Evolutionary conservation across 495 filamentous ascomycete genomes (phyloP), one percentile per base, ranked within the genome.

Genomic region (Daldinia caldariorum): DNA sequence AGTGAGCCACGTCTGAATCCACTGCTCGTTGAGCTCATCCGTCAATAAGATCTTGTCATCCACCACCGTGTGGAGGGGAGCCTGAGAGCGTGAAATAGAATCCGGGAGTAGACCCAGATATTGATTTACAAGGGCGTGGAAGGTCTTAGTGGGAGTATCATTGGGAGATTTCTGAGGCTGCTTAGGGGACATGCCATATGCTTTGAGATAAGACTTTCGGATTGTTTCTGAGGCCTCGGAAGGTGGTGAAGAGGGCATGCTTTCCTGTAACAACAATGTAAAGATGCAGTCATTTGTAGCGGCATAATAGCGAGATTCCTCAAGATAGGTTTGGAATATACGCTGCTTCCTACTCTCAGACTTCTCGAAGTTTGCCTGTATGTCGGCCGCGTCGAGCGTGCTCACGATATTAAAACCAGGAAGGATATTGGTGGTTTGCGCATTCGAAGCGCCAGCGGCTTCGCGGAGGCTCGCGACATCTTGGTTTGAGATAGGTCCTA

Each of bases 401-500:
- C 76, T 76, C 6, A 77, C 62, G 9, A 81, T 78, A 62, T 79
- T 83, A 29, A 84, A 67, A 4, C 79, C 77, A 3, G 83, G 77
- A 16, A 84, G 79, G 22, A 84, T 77, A 59, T 77, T 81, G 12
- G 81, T 81, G 6, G 79, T 81, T 67, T 88, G 81, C 63, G 77
- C 76, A 71, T 85, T 88, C 51, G 85, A 82, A 18, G 85, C 77
- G 6, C 90, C 89, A 3, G 89, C 83, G 8, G 88, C 90, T 58
- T 87, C 88, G 70, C 89, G 87, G 39, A 93, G 74, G 64, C 88
- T 90, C 49, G 86, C 84, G 22, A 85, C 79, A 79, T 93, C 91
- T 61, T 92, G 89, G 39, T 87, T 87, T 0, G 89, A 89, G 39
- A 91, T 87, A 7, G 86, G 87, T 16, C 84, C 81, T 35, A 88